Base-by-base conservation (phyloP, 2,329 filamentous ascomycete species). In the Arthrobotrys entomopaga region DNA sequence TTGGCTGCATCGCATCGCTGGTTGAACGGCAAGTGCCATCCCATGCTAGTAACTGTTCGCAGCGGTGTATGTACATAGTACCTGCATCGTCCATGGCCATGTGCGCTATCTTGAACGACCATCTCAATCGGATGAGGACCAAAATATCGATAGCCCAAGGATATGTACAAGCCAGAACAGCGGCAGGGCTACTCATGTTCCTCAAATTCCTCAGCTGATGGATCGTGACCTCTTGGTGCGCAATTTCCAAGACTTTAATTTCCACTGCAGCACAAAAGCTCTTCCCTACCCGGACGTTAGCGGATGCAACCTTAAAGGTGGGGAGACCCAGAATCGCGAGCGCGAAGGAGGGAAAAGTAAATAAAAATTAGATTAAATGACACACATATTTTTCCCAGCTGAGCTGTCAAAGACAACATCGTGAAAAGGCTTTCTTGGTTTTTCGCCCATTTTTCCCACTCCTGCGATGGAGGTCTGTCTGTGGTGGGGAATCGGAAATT, bases 211-310 rank as follows among this genome's bases (percentile, higher is more conserved):
- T 64, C 66, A 71, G 66, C 66, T 65, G 59, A 65, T 46, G 49
- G 58, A 50, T 63, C 43, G n/a, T 57, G 65, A 63, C 53, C 50
- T 52, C 49, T 64, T 50, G 42, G 48, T 70, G 65, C 63, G 65
- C 58, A 71, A 71, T 58, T 71, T 71, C 59, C 26, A n/a, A 71
- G 63, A 43, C 29, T 65, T 65, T 71, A 71, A 71, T 71, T 71
- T 71, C 66, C 66, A 71, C 59, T 22, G 49, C 40, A 67, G 53
- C 43, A 56, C 54, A 71, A 58, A 42, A 53, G 50, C 50, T 57
- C 34, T 69, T 29, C 22, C 56, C 43, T 46, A 49, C 6, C 46
- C n/a, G 48, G 26, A 22, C 20, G 13, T 38, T 29, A 57, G 43
- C 66, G 53, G 57, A 71, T 57, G 48, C 59, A 53, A 64, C 34